Evolutionary conservation across 805 yeast genomes (phyloP).

Genomic region (Saccharomycopsis javanensis): DNA sequence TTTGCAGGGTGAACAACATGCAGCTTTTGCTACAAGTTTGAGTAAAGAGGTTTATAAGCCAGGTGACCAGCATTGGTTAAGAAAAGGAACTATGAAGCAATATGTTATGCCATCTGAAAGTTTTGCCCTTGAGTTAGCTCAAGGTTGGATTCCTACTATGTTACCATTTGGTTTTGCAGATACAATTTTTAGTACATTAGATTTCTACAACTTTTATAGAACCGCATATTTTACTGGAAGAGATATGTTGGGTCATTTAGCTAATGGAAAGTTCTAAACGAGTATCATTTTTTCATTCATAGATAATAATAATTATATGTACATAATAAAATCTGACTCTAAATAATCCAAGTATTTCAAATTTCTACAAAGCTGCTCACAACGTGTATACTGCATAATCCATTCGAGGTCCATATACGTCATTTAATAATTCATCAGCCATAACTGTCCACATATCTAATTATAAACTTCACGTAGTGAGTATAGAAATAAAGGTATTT

Average conservation of each 20-base stretch:
- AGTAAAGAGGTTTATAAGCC: slow-evolving; percentile 67
- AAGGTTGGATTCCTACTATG: slow-evolving; percentile 98
- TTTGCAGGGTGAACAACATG: slow-evolving; percentile 66
- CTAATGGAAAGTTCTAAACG: slow-evolving; percentile 56
- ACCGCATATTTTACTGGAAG: slow-evolving; percentile 69
- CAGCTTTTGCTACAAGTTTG: slow-evolving; percentile 57
- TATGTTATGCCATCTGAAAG: slow-evolving; percentile 75
- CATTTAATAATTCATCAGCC: no score
- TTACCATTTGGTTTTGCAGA: slow-evolving; percentile 91
- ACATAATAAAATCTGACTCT: no score
- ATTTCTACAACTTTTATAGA: slow-evolving; percentile 52
- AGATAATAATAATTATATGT: no score
- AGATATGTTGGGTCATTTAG: slow-evolving; percentile 64
- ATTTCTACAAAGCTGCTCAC: no score
- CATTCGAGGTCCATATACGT: no score
- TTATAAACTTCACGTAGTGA: no score
- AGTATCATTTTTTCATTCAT: neutral
- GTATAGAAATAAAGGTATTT: no score
- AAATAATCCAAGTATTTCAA: no score
- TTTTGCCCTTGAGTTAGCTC: slow-evolving; percentile 91
- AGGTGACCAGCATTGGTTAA: slow-evolving; percentile 78
- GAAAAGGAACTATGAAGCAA: slow-evolving; percentile 69
- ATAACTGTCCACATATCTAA: no score
- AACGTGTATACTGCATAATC: no score
- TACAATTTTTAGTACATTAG: slow-evolving; percentile 70